A percentile compares a stretch with the other conserved stretches of the same genome.
phyloP scores from a whole-genome alignment of 305 asterid species.

The Fraxinus greggii region DNA sequence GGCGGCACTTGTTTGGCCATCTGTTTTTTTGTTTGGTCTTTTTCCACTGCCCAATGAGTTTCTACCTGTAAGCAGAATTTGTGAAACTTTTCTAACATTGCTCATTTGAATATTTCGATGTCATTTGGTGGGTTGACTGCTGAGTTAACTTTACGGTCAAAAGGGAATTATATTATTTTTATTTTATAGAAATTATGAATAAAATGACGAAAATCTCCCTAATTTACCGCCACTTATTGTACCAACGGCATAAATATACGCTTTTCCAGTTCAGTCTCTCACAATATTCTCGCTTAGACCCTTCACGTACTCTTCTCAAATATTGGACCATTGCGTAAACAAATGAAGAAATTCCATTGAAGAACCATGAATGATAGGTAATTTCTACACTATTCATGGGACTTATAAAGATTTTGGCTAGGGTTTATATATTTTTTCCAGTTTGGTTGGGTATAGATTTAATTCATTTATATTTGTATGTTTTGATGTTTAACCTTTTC shows the following conservation, averaged over 20 bases:
- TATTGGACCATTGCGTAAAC: not conserved
- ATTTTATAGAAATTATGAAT: not conserved
- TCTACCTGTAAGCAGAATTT: not conserved
- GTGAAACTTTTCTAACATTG: not conserved
- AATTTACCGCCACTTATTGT: not conserved
- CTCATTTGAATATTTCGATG: not conserved
- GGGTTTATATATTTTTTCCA: not conserved
- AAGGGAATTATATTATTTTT: not conserved
- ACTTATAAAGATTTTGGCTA: not conserved
- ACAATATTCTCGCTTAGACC: not conserved
- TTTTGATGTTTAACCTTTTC: not conserved
- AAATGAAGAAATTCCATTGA: not conserved
- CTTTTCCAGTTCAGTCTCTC: not conserved
- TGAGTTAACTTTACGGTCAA: not conserved
- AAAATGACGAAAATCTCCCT: not conserved
- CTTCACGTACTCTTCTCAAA: not conserved
- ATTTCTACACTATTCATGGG: not conserved
- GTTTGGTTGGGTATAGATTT: not conserved
- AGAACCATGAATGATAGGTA: not conserved
- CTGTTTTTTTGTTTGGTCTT: too few species aligned
- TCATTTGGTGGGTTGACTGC: not conserved
- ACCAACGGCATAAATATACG: not conserved
- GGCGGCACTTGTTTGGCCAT: too few species aligned
- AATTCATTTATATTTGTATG: not conserved
- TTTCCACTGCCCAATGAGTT: too few species aligned